Evolutionary conservation across 2,329 filamentous ascomycete genomes (phyloP).

Genomic region (Proliferodiscus dingleyae): DNA sequence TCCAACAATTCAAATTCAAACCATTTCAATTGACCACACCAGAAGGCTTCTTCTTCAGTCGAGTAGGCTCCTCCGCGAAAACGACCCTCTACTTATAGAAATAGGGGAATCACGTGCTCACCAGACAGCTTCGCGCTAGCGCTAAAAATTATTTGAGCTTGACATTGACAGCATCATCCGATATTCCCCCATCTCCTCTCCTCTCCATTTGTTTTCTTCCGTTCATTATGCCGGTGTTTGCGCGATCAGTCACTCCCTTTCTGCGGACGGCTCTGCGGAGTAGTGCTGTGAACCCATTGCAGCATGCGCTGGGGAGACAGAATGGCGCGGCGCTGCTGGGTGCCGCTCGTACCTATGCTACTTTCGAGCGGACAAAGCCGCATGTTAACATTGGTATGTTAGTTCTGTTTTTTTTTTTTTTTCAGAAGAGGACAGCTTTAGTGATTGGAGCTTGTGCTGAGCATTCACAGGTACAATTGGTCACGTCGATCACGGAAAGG

Average conservation of each 20-base stretch:
- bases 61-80: no score
- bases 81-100: no score
- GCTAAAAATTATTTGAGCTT: background rate
- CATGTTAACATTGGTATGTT: conserved; percentile 96
- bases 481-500: conserved; percentile 99
- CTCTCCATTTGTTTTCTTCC: conserved; percentile 10
- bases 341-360: conserved; percentile 59
- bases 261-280: conserved; percentile 74
- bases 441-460: conserved; percentile 16
- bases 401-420: no score
- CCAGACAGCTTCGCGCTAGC: background rate
- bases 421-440: no score
- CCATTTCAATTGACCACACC: no score
- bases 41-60: no score
- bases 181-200: conserved; percentile 11
- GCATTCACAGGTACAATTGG: conserved; percentile 75
- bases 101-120: background rate
- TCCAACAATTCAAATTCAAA: no score
- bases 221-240: conserved; percentile 71
- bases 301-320: conserved; percentile 60
- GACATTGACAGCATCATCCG: background rate
- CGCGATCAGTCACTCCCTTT: conserved; percentile 73
- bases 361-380: conserved; percentile 85
- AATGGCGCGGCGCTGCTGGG: conserved; percentile 61
- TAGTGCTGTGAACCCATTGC: conserved; percentile 69